Evolutionary conservation across 176 grass and related monocot species (phyloP), one percentile per base, ranked within the genome.

Genomic region (Carex littledalei): DNA sequence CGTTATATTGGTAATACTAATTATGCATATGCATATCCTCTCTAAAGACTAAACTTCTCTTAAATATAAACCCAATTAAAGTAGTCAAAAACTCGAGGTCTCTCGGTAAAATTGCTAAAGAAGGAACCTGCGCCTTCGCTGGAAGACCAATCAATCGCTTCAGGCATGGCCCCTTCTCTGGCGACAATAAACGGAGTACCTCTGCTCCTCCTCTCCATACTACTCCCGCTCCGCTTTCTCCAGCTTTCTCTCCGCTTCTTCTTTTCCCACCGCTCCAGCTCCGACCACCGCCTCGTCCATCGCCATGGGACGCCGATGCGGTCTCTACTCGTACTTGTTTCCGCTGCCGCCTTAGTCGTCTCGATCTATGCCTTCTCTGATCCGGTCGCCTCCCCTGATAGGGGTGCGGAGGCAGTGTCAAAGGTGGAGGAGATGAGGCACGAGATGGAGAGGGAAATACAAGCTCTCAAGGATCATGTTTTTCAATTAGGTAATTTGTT

Each of bases 391-490:
- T 12, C 15, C 58, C 0, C 82, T 57, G 45, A 61, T 12, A 16
- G 47, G 18, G 84, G 58, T 21, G 69, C 68, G 1, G 78, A 68
- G 43, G 24, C 24, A 12, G 3, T 59, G 15, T 58, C 84, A 17
- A 29, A 84, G 15, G 35, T 79, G 45, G 84, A 84, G 69, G 68
- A 67, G 34, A 8, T 80, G 79, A 83, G 79, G 11, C 55, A 77
- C 66, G 57, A 79, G 47, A 69, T 91, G 88, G 85, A 75, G 56
- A 84, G 16, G 63, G 89, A 97, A 67, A 78, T 94, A 50, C 86
- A 85, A 65, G 86, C 85, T 11, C 84, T 97, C 75, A 90, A 90
- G 79, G 86, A 90, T 24, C 90, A 88, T 68, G 80, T 92, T 18
- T 22, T 78, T 69, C 87, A 74, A 82, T 43, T 97, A 45, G 94